Evolutionary conservation across 2,329 filamentous ascomycete genomes (phyloP), one percentile per base, ranked within the genome.

Genomic region (Xylaria polymorpha): DNA sequence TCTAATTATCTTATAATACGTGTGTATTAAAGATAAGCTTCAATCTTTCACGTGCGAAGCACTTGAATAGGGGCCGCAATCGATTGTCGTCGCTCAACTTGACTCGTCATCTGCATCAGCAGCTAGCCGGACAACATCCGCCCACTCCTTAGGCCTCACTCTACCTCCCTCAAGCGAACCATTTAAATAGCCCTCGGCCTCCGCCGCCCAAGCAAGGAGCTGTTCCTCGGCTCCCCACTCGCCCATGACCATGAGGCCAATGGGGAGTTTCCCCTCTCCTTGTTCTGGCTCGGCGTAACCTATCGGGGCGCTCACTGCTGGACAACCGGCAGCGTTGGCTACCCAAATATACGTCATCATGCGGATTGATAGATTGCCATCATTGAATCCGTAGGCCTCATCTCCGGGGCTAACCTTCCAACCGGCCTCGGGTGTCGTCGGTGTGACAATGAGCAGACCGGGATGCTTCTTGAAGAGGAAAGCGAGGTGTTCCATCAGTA

Each of bases 261-360:
- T 80, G 0, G 89, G 87, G 62, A 92, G 72, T 74, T 83, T 85
- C 0, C 91, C 91, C 66, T 85, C 81, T 1, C 87, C 88, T 73
- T 86, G 82, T 6, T 81, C 80, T 0, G 86, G 84, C 32, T 88
- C 82, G 3, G 84, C 86, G 80, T 94, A 97, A 0, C 93, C 94
- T 12, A 92, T 89, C 0, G 94, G 94, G 43, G 89, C 89, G 55
- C 85, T 89, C 14, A 97, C 87, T 0, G 92, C 89, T 0, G 94
- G 94, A 58, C 90, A 90, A 0, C 94, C 94, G 0, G 86, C 88
- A 74, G 94, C 90, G 80, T 98, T 98, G 7, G 94, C 92, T 43
- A 97, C 81, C 87, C 92, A 97, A 18, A 92, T 90, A 80, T 93
- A 97, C 79, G 91, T 88, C 93, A 97, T 97, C 77, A 88, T 92